These are phyloP conservation scores for Boletellus ananas DNA, from an alignment of 768 basidiomycete species.

Conservation along the genomic window DNA sequence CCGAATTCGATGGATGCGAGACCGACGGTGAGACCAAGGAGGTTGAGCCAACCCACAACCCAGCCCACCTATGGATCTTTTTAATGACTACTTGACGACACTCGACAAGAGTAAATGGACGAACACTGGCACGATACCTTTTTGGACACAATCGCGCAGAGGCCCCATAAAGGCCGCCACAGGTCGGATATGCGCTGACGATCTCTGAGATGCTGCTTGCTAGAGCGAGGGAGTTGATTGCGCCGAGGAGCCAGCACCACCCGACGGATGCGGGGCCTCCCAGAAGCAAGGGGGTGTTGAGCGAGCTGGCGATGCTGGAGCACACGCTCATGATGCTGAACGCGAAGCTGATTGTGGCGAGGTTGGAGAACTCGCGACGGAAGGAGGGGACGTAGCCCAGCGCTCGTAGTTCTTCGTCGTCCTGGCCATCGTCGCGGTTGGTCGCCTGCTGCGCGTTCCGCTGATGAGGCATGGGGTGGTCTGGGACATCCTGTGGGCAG, in stretches of 20 bases:
- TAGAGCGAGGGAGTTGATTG: constrained; percentile 23
- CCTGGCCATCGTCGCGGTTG: neutral
- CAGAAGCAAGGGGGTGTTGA: constrained; percentile 36
- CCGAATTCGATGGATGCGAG: constrained; percentile 37
- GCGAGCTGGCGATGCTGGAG: constrained; percentile 33
- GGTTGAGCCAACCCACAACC: constrained; percentile 32
- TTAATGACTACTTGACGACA: neutral
- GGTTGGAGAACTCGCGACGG: constrained; percentile 41
- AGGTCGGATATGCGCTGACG: constrained; percentile 31
- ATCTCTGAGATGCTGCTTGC: constrained; percentile 30
- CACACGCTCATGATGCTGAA: constrained; percentile 35
- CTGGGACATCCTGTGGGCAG: no score
- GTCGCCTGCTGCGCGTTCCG: neutral
- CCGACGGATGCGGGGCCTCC: constrained; percentile 35
- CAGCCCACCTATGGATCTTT: constrained; percentile 21
- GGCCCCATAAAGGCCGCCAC: constrained; percentile 9
- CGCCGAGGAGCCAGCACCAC: constrained; percentile 35
- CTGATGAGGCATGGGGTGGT: constrained; percentile 4
- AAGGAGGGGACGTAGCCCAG: constrained; percentile 34
- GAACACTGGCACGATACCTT: neutral
- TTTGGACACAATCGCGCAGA: neutral
- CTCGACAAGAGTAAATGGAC: neutral
- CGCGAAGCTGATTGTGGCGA: constrained; percentile 33
- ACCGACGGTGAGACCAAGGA: constrained; percentile 23
- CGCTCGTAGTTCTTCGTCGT: constrained; percentile 24